Conservation (phyloP, 345 rosid genomes). For the Eucalyptus caleyi region DNA sequence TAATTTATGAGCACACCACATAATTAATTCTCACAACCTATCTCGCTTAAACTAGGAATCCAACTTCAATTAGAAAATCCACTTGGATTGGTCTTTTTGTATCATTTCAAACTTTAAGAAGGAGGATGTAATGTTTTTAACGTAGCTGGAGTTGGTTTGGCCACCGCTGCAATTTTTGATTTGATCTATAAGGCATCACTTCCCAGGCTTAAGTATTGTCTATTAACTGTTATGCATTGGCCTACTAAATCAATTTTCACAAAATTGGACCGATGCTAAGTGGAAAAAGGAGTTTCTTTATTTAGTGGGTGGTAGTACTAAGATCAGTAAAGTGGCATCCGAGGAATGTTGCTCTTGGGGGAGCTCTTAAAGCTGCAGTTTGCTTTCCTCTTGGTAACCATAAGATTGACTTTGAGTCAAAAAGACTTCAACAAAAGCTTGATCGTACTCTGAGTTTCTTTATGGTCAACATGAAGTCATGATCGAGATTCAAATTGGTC, state of each 20-base stretch:
- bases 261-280: background rate
- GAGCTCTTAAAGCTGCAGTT: constrained; percentile 55
- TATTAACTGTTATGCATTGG: background rate
- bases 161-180: constrained; percentile 78
- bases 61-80: background rate
- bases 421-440: background rate
- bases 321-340: constrained; percentile 67
- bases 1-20: background rate
- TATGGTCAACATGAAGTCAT: background rate
- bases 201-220: background rate
- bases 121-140: constrained; percentile 66
- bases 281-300: background rate
- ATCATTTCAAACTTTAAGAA: background rate
- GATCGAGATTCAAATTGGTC: background rate
- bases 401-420: background rate
- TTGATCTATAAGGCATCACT: constrained; percentile 37
- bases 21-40: background rate
- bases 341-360: constrained; percentile 69
- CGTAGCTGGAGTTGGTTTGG: constrained; percentile 78
- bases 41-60: background rate
- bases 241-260: background rate
- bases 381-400: constrained; percentile 64
- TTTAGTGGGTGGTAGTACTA: constrained; percentile 36
- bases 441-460: background rate
- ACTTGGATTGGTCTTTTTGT: background rate